Evolutionary conservation across 139 green algal genomes (phyloP).

Genomic region (Edaphochlamys debaryana): DNA sequence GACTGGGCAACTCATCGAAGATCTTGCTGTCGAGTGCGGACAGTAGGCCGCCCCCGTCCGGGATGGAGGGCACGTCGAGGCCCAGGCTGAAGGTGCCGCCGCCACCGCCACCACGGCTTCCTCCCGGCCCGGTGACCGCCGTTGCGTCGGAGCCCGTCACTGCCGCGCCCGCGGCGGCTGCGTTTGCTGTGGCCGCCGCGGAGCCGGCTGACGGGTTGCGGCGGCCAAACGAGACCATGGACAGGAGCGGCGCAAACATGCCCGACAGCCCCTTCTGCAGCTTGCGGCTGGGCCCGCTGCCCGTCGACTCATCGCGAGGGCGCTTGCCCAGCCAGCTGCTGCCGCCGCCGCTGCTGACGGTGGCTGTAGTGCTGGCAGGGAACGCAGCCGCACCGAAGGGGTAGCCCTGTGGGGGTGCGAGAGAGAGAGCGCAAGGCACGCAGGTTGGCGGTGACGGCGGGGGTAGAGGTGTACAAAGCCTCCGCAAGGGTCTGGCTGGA

Average conservation of each 20-base stretch:
- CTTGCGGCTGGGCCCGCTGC: slow-evolving; percentile 9
- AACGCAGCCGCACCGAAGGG: too few species aligned
- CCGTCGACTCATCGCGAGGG: not conserved
- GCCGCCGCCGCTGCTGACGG: not conserved
- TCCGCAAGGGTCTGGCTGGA: too few species aligned
- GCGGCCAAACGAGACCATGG: slow-evolving; percentile 9
- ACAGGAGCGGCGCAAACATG: slow-evolving; percentile 1
- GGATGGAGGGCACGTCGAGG: not conserved
- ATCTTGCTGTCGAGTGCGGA: not conserved
- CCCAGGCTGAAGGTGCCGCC: not conserved
- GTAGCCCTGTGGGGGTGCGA: too few species aligned
- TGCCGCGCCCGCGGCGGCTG: not conserved
- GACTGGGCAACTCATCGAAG: not conserved
- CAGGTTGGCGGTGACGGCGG: not conserved
- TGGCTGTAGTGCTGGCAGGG: too few species aligned
- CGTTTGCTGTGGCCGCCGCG: not conserved
- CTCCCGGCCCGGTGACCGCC: too few species aligned
- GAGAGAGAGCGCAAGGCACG: too few species aligned
- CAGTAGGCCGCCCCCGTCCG: not conserved
- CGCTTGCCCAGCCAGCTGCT: slow-evolving; percentile 13
- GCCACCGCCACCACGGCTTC: not conserved
- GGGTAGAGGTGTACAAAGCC: too few species aligned
- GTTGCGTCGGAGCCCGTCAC: not conserved
- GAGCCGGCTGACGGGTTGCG: too few species aligned
- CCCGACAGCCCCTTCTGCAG: slow-evolving; percentile 18